Evolutionary conservation across 1,284 basidiomycete species (phyloP), one percentile per base, ranked within the genome.

Genomic region (Ustilago nuda): DNA sequence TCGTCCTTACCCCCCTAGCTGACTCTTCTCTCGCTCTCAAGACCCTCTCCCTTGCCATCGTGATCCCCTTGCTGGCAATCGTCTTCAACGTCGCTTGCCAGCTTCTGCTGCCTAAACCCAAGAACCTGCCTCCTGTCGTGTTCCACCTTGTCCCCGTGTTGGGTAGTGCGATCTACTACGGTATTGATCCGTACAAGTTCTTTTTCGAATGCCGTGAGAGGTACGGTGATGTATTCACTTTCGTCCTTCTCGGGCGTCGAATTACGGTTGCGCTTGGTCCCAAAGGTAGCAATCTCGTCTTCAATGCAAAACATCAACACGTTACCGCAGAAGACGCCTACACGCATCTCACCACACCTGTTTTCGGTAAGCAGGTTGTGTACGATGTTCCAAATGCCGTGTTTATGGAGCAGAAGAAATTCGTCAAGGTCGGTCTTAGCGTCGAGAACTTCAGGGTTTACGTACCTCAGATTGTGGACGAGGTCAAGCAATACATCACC

Each of bases 341-440:
- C 87, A 95, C 92, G 35, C 80, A 81, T 37, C 66, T 86, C 35
- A 85, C 84, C 27, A 86, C 84, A 12, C 85, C 85, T 9, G 85
- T 88, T 9, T 99, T 99, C 82, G 97, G 97, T 61, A 95, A 95
- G 85, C 95, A 94, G 61, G 97, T 99, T 53, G 96, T 98, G 5
- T 99, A 99, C 87, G 96, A 98, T 84, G 92, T 94, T 64, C 96
- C 97, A 36, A 99, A 99, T 86, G 92, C 95, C 63, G 89, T 94
- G 58, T 92, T 99, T 86, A 99, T 99, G 96, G 95, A 99, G 86
- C 97, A 99, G 87, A 99, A 99, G 89, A 93, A 93, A 87, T 98
- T 99, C 79, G 88, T 88, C 74, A 87, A 87, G 88, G 92, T 94
- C 78, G 95, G 96, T 48, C 90, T 99, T 9, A 93, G 94, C 8